Evolutionary conservation across 305 asterid genomes (phyloP).

Genomic region (Ruellia speciosa): DNA sequence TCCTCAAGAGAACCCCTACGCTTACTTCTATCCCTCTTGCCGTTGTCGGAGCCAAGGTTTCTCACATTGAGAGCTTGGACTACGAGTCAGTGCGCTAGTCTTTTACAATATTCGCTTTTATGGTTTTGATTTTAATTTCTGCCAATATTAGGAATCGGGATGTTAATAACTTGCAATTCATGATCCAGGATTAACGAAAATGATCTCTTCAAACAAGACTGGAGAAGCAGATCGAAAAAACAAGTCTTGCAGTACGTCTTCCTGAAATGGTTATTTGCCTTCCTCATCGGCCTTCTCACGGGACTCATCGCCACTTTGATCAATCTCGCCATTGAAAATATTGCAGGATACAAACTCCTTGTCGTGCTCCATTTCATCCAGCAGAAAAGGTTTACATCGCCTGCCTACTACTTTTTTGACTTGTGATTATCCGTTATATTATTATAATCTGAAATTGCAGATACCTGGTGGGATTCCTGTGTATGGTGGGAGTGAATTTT

Average conservation of each 20-base stretch:
- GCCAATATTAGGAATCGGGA: not conserved
- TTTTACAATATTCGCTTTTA: not conserved
- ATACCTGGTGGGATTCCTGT: conserved; percentile 54
- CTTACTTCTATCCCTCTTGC: not conserved
- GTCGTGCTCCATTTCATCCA: conserved; percentile 50
- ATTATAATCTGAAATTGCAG: conserved; percentile 32
- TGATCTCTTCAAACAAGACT: conserved; percentile 91
- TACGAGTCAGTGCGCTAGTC: conserved; percentile 41
- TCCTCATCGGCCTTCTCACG: conserved; percentile 74
- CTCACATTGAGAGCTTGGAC: conserved; percentile 85
- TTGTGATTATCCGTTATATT: not conserved
- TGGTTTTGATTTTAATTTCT: not conserved
- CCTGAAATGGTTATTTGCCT: conserved; percentile 72
- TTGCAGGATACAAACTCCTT: conserved; percentile 73
- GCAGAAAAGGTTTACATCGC: conserved; percentile 42
- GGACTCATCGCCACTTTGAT: conserved; percentile 65
- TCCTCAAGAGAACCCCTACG: not conserved
- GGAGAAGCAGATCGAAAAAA: conserved; percentile 78
- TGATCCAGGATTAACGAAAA: conserved; percentile 73
- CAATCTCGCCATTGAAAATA: conserved; percentile 78
- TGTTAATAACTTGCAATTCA: not conserved
- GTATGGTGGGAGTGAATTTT: conserved; percentile 61
- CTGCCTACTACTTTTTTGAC: not conserved
- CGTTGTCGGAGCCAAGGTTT: conserved; percentile 72
- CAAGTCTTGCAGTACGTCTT: conserved; percentile 69